Base-by-base conservation (phyloP, 2,329 filamentous ascomycete genomes). In the Cylindrodendrum hubeiense region DNA sequence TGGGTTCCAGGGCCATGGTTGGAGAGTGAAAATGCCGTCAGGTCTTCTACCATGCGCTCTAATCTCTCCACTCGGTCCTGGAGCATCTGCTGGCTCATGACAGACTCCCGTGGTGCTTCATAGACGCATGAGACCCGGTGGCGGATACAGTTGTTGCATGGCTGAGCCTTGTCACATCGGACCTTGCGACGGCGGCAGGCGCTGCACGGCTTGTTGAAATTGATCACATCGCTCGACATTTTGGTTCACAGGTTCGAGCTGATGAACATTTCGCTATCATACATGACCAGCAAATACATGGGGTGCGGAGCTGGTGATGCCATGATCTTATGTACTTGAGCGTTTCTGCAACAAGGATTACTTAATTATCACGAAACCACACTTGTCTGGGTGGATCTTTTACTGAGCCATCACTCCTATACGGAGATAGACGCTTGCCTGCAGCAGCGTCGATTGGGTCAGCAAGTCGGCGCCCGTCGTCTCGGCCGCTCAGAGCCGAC, bases 131-230 rank as follows among this genome's bases (percentile, higher is more conserved):
- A 53, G 19, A 69, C 67, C 21, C 65, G 43, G 44, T 69, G 67
- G 50, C 67, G 64, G 53, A 65, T 59, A 26, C 67, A 69, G 34
- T 69, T 69, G 55, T 67, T 69, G 67, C 67, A 69, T 24, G 67
- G 67, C 50, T 69, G 64, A 30, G 67, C 56, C 54, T 69, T 69
- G 61, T 69, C 67, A 39, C 67, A 69, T 26, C 61, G 61, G 7
- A 69, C 67, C 33, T 69, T 69, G 54, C 67, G 67, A 26, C 67
- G 58, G n/a, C 67, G 64, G 26, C 67, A 69, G 55, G 67, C 67
- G 47, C 67, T 69, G 65, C 67, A 69, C 58, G 67, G 67, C 64
- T 67, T 67, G 61, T 69, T 69, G 51, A 69, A 69, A 55, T 69
- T 69, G 60, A 69, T 56, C 22, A 69, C 61, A 63, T 69, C 61